Evolutionary conservation across 1,284 basidiomycete species (phyloP), one percentile per base, ranked within the genome.

Genomic region (Melanopsichium pennsylvanicum): DNA sequence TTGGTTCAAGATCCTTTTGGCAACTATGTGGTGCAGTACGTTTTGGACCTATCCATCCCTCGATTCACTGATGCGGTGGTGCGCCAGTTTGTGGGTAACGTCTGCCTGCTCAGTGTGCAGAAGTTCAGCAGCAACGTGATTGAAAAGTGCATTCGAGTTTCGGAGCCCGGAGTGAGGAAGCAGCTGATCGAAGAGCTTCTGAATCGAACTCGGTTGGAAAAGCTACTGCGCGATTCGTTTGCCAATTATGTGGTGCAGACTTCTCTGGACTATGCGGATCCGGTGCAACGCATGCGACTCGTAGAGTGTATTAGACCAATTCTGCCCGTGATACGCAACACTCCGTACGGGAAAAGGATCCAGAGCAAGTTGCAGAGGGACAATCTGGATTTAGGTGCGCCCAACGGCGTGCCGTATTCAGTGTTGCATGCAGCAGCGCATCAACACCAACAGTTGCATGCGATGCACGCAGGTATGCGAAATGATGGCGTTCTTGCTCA

Each of bases 1-100:
- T 86, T 99, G 57, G 96, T 99, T 21, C 96, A 98, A 84, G 96
- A 99, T 82, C 96, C 96, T 27, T 97, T 97, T 78, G 94, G 93
- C 74, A 93, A 94, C 84, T 94, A 94, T 76, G 92, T 92, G 74
- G 92, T 94, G 36, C 92, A 97, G 87, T 97, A 97, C 81, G 96
- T 98, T 69, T 86, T 99, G 46, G 96, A 98, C 81, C 84, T 98
- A 78, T 98, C 97, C 83, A 94, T 98, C 84, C 93, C 92, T 81
- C 88, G 95, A 40, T 98, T 97, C 86, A 96, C 92, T 72, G 95
- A 97, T 82, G 94, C 87, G 38, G 91, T 99, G 72, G 97, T 98
- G 77, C 89, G 95, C 70, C 96, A 98, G 79, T 99, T 98, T 83
- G 85, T 92, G 51, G 95, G 96, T 76, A 97, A 98, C 81, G 93